Evolutionary conservation across 1,284 basidiomycete species (phyloP).

Genomic region (Pascua sp.): DNA sequence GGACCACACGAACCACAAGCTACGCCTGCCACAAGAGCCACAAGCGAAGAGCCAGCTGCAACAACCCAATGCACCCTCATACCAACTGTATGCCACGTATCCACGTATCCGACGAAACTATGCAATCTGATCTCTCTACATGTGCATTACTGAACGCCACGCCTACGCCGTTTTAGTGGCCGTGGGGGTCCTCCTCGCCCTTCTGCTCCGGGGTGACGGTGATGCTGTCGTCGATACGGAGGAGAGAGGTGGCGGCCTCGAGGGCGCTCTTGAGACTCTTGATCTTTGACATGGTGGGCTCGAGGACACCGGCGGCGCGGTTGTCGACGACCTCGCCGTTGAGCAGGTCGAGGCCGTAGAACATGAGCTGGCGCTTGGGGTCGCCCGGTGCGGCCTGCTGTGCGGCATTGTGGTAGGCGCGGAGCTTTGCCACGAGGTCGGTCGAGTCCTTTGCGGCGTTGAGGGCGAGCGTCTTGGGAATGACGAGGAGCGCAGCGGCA

Average conservation of each 20-base stretch:
- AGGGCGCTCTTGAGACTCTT: conserved; percentile 94
- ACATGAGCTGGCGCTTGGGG: conserved; percentile 90
- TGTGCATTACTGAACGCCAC: too few species aligned
- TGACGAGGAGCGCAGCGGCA: conserved; percentile 84
- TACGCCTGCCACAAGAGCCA: too few species aligned
- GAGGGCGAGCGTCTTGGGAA: conserved; percentile 94
- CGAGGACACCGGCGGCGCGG: conserved; percentile 84
- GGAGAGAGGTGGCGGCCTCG: conserved; percentile 89
- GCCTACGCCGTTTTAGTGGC: conserved; percentile 40
- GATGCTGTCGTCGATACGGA: conserved; percentile 84
- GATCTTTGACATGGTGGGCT: conserved; percentile 96
- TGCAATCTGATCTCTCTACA: too few species aligned
- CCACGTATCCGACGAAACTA: too few species aligned
- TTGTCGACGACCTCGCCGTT: conserved; percentile 96
- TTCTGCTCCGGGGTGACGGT: conserved; percentile 61
- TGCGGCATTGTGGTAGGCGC: conserved; percentile 95
- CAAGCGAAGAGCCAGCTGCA: too few species aligned
- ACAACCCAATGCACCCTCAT: too few species aligned
- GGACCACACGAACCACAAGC: too few species aligned
- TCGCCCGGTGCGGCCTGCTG: conserved; percentile 86
- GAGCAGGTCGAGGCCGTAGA: conserved; percentile 91
- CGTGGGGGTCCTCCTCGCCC: conserved; percentile 64
- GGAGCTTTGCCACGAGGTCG: conserved; percentile 92
- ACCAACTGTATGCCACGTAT: too few species aligned
- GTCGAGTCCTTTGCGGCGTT: conserved; percentile 99